These are phyloP conservation scores for Termitomyces sp. DNA, from an alignment of 768 basidiomycete genomes.

Conservation along the genomic window DNA sequence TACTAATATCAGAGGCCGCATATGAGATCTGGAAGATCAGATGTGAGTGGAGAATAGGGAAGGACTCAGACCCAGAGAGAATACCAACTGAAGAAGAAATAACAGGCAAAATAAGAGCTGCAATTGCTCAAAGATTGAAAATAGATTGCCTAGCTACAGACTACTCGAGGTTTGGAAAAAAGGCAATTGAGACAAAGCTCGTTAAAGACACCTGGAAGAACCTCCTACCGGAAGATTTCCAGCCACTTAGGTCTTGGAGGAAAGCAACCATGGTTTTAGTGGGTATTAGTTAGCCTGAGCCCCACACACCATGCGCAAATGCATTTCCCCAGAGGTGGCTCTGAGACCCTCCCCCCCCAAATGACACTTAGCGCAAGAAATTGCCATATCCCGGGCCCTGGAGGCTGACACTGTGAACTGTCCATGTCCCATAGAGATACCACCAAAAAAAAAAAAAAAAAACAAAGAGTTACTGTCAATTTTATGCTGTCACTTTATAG, in stretches of 20 bases:
- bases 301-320: not conserved
- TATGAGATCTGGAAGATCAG: slow-evolving; percentile 25
- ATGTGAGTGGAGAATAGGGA: slow-evolving; percentile 18
- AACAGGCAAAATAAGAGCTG: not conserved
- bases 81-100: not conserved
- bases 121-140: not conserved
- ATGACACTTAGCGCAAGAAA: not conserved
- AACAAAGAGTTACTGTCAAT: too few relatives aligned
- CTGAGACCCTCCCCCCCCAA: too few relatives aligned
- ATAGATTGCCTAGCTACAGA: not conserved
- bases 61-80: slow-evolving; percentile 3
- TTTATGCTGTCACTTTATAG: too few relatives aligned
- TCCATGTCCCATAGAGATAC: not conserved
- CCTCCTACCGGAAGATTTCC: not conserved
- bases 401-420: not conserved
- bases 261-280: not conserved
- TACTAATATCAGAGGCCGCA: slow-evolving; percentile 21
- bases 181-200: not conserved
- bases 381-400: not conserved
- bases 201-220: not conserved
- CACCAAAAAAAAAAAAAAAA: not conserved
- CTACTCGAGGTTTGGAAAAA: not conserved
- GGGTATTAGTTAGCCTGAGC: not conserved
- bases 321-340: not conserved
- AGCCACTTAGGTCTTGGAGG: not conserved